A percentile compares a stretch with the other conserved stretches of the same genome.
phyloP scores from a whole-genome alignment of 2,329 filamentous ascomycete species.

The Fusarium armeniacum region DNA sequence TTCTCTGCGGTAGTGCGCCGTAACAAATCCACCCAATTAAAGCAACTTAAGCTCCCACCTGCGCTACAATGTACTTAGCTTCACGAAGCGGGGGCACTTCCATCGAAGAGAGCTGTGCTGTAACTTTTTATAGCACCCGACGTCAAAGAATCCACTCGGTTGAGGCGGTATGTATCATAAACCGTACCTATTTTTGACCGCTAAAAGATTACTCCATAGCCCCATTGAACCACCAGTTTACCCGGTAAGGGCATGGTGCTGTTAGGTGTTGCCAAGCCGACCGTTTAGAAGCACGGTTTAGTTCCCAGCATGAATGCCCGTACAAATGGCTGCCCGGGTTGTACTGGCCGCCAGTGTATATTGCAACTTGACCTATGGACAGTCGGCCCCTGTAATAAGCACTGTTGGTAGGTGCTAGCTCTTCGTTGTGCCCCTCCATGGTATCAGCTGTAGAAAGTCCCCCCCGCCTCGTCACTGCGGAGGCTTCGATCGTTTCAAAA shows the following conservation, averaged over 20 bases:
- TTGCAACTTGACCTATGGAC: neutral
- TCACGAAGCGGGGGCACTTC: conserved; percentile 29
- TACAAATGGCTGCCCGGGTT: conserved; percentile 11
- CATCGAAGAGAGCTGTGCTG: conserved; percentile 10
- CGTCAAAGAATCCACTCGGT: conserved; percentile 18
- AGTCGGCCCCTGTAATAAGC: conserved; percentile 25
- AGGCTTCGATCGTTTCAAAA: conserved; percentile 44
- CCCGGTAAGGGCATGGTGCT: neutral
- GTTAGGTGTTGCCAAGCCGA: neutral
- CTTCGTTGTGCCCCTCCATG: conserved; percentile 5
- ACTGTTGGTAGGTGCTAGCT: conserved; percentile 5
- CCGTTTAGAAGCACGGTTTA: conserved; percentile 11
- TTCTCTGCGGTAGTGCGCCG: conserved; percentile 29
- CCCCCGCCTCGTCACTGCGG: conserved; percentile 39
- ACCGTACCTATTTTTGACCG: conserved; percentile 22
- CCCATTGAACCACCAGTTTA: conserved; percentile 1
- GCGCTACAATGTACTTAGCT: conserved; percentile 23
- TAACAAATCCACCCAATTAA: conserved; percentile 36
- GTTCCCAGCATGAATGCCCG: conserved; percentile 3
- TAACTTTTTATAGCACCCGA: conserved; percentile 34
- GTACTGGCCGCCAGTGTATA: neutral
- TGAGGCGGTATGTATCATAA: conserved; percentile 28
- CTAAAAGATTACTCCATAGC: conserved; percentile 11
- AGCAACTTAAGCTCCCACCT: conserved; percentile 34
- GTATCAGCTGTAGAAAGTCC: conserved; percentile 3